These are phyloP conservation scores for Tuber borchii DNA, from an alignment of 495 filamentous ascomycete species.

Conservation along the genomic window DNA sequence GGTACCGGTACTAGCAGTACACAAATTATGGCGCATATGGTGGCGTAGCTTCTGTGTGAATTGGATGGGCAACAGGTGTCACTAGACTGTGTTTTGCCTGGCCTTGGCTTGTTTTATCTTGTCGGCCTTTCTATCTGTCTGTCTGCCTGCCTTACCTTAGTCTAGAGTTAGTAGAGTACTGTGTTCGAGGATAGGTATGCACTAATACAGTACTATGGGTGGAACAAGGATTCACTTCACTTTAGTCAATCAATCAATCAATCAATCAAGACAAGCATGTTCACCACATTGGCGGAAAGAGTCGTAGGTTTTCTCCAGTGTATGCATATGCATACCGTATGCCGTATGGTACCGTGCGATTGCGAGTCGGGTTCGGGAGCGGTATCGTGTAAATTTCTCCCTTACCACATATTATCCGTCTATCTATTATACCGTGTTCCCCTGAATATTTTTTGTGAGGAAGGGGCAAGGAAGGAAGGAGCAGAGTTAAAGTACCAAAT, in stretches of 20 bases:
- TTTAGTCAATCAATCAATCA: neutral
- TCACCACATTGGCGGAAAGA: neutral
- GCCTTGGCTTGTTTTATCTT: neutral
- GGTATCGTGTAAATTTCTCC: neutral
- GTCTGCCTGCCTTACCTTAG: neutral
- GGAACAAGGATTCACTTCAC: neutral
- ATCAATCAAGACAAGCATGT: neutral
- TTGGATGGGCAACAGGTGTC: too few species aligned
- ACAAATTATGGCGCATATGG: too few species aligned
- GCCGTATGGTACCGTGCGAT: neutral
- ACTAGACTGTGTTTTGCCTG: neutral
- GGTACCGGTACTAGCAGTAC: too few species aligned
- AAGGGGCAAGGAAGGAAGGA: neutral
- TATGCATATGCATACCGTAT: neutral
- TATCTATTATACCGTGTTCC: neutral
- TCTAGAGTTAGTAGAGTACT: neutral
- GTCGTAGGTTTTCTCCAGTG: neutral
- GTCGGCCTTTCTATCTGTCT: too few species aligned
- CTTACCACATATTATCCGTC: neutral
- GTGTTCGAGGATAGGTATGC: neutral
- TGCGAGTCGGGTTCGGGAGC: neutral
- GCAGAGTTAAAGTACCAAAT: neutral
- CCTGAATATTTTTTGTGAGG: neutral
- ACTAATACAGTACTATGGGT: too few species aligned
- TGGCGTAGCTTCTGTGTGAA: neutral